phyloP scores from a whole-genome alignment of 768 basidiomycete genomes.

The Amanita thiersii region DNA sequence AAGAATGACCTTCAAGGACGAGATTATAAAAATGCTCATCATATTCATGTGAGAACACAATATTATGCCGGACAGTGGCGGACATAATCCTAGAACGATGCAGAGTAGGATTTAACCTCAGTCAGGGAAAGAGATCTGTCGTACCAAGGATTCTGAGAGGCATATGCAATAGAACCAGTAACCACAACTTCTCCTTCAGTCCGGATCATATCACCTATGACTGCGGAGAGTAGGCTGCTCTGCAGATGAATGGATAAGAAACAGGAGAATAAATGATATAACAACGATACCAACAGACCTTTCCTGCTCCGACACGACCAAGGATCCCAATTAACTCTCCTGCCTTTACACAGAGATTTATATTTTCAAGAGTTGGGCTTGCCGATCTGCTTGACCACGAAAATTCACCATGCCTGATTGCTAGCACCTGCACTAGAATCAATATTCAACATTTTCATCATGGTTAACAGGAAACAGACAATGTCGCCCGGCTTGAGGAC shows the following conservation, averaged over 20 bases:
- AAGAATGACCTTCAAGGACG: slow-evolving; percentile 61
- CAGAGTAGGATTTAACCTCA: background rate
- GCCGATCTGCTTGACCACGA: slow-evolving; percentile 55
- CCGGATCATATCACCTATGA: slow-evolving; percentile 83
- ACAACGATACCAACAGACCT: slow-evolving; percentile 34
- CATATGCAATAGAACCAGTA: slow-evolving; percentile 71
- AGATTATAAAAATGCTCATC: slow-evolving; percentile 79
- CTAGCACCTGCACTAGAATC: slow-evolving; percentile 38
- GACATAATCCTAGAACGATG: slow-evolving; percentile 61
- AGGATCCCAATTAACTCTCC: slow-evolving; percentile 82
- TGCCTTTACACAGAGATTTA: slow-evolving; percentile 67
- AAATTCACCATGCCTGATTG: slow-evolving; percentile 74
- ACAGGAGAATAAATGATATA: background rate
- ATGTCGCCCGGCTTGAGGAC: slow-evolving; percentile 51
- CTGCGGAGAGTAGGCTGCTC: slow-evolving; percentile 71
- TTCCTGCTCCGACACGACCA: slow-evolving; percentile 88
- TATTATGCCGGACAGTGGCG: slow-evolving; percentile 82
- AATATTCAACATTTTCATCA: background rate
- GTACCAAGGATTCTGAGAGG: slow-evolving; percentile 81
- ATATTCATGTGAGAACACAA: slow-evolving; percentile 84
- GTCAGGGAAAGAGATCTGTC: slow-evolving; percentile 10
- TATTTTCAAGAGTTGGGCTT: slow-evolving; percentile 66
- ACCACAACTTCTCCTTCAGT: slow-evolving; percentile 65
- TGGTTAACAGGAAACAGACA: slow-evolving; percentile 22
- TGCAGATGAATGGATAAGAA: slow-evolving; percentile 16